Conservation (phyloP, 768 basidiomycete species). For the Kwoniella bestiolae region DNA sequence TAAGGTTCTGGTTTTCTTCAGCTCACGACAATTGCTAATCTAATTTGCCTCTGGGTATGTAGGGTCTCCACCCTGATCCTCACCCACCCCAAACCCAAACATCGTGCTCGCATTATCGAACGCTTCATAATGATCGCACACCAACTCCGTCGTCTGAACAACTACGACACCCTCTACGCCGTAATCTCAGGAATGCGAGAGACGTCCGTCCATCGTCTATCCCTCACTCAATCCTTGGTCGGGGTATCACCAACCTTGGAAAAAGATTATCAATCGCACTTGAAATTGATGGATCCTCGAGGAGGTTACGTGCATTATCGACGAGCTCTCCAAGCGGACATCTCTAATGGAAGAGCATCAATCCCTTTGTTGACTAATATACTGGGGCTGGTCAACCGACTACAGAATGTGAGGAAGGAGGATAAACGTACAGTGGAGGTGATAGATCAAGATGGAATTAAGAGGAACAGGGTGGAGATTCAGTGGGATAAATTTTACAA, state of each 20-base stretch:
- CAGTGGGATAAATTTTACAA: slow-evolving; percentile 97
- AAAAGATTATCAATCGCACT: slow-evolving; percentile 80
- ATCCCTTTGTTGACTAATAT: slow-evolving; percentile 85
- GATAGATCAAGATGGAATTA: background rate
- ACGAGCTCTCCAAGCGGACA: slow-evolving; percentile 73
- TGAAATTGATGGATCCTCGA: slow-evolving; percentile 78
- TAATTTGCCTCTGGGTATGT: background rate
- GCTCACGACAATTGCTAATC: slow-evolving; percentile 19
- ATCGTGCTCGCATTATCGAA: slow-evolving; percentile 80
- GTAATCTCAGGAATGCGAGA: slow-evolving; percentile 92
- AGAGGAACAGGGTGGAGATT: slow-evolving; percentile 59
- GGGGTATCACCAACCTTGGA: slow-evolving; percentile 68
- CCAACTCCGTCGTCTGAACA: slow-evolving; percentile 78
- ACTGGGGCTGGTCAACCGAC: slow-evolving; percentile 76
- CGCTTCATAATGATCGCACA: slow-evolving; percentile 84
- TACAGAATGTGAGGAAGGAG: slow-evolving; percentile 83
- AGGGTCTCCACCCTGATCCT: slow-evolving; percentile 92
- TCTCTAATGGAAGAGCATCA: slow-evolving; percentile 72
- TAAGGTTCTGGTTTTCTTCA: slow-evolving; percentile 20
- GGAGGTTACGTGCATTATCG: slow-evolving; percentile 90
- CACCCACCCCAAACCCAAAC: slow-evolving; percentile 76
- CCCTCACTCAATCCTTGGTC: slow-evolving; percentile 76
- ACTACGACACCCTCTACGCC: slow-evolving; percentile 90
- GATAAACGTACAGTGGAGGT: slow-evolving; percentile 66
- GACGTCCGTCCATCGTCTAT: slow-evolving; percentile 72